These are phyloP conservation scores for Trifolium subterraneum DNA, from an alignment of 306 rosid species.

Conservation along the genomic window DNA sequence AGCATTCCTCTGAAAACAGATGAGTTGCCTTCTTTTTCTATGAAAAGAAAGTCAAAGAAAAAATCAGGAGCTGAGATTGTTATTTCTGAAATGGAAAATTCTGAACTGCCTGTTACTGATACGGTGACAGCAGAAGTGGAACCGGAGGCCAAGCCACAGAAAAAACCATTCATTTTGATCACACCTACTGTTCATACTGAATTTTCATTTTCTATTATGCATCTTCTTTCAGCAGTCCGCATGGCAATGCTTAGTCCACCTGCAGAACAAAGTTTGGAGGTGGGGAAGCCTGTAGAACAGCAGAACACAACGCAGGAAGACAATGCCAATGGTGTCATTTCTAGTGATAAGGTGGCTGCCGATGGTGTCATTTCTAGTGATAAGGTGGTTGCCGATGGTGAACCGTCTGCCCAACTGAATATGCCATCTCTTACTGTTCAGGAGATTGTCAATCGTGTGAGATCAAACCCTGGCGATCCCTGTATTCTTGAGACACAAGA, in stretches of 20 bases:
- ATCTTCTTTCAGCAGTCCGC: constrained; percentile 97
- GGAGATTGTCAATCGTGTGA: constrained; percentile 85
- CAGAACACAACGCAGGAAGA: constrained; percentile 55
- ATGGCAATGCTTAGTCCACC: constrained; percentile 78
- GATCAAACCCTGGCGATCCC: constrained; percentile 95
- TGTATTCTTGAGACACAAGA: constrained; percentile 96
- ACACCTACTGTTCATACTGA: constrained; percentile 94
- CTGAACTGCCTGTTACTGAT: constrained; percentile 62
- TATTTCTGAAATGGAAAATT: constrained; percentile 65
- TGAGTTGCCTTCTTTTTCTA: constrained; percentile 52
- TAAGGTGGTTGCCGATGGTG: constrained; percentile 50
- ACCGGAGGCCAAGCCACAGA: constrained; percentile 85
- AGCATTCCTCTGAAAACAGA: constrained; percentile 46
- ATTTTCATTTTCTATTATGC: constrained; percentile 91
- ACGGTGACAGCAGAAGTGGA: constrained; percentile 64
- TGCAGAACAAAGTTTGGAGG: constrained; percentile 67
- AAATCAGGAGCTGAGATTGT: constrained; percentile 63
- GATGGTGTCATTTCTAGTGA: constrained; percentile 54
- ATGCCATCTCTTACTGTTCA: constrained; percentile 72
- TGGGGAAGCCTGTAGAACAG: constrained; percentile 58
- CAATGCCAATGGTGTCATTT: constrained; percentile 48
- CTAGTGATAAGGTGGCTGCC: constrained; percentile 50
- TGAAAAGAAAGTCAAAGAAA: constrained; percentile 74
- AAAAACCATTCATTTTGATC: constrained; percentile 75
- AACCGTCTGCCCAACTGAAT: constrained; percentile 57